Percentiles rank a stretch among this genome's conserved stretches.
These are phyloP conservation scores for Chaetoceros muelleri DNA, from an alignment of 108 stramenopile genomes.

Conservation along the genomic window DNA sequence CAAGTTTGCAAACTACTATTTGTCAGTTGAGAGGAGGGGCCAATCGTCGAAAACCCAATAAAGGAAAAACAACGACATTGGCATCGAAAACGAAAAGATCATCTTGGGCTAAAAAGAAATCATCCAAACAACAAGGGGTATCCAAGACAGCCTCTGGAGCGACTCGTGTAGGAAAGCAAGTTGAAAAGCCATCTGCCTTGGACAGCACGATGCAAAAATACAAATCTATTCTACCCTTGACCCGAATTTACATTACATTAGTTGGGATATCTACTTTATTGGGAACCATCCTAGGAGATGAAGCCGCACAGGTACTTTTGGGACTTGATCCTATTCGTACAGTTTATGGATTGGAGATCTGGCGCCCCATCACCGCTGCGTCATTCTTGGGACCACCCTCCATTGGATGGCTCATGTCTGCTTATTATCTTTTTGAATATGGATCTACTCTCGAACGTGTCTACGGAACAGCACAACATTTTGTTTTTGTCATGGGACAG, in stretches of 20 bases:
- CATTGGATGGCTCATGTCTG: conserved; percentile 75
- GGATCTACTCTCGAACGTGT: conserved; percentile 75
- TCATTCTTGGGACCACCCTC: conserved; percentile 79
- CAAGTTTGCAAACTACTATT: no score
- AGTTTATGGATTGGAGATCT: conserved; percentile 67
- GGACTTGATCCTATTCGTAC: conserved; percentile 72
- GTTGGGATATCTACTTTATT: conserved; percentile 53
- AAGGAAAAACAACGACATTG: conserved; percentile 10
- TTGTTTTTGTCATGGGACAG: conserved; percentile 64
- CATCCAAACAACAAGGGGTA: conserved; percentile 1
- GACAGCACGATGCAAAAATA: conserved; percentile 48
- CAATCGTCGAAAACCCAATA: conserved; percentile 5
- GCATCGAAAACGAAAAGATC: not conserved
- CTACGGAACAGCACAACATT: conserved; percentile 67
- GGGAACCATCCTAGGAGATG: conserved; percentile 71
- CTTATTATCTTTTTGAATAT: conserved; percentile 78
- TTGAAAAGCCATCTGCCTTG: conserved; percentile 29
- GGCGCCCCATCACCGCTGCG: conserved; percentile 80
- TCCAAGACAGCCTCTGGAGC: conserved; percentile 41
- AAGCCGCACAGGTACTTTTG: conserved; percentile 63
- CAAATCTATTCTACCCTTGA: conserved; percentile 68
- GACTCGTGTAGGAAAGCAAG: conserved; percentile 30
- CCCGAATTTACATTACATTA: conserved; percentile 73
- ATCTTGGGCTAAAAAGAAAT: no score
- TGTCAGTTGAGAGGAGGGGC: conserved; percentile 22